Base-by-base conservation (phyloP, 2,329 filamentous ascomycete genomes). In the Fusarium globosum region DNA sequence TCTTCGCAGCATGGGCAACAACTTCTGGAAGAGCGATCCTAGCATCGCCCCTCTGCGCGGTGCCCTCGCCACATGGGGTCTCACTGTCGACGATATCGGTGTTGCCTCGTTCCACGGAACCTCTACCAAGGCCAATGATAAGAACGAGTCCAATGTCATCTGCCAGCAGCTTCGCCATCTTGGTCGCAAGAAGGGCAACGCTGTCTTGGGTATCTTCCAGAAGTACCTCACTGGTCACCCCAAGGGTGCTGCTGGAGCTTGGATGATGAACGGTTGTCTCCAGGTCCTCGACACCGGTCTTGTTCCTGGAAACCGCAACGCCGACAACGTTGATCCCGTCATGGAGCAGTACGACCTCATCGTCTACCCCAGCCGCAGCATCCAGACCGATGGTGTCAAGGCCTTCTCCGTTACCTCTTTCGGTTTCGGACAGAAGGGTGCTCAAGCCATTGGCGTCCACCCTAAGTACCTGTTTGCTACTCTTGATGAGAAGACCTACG, bases 321-420 rank as follows among this genome's bases (percentile, higher is more conserved):
- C 96, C 58, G 96, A 99, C 86, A 99, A 99, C 77, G 91, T 99
- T 62, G 96, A 99, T 82, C 91, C 95, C 81, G 88, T 95, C 77
- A 97, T 99, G 93, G 96, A 98, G 88, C 90, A 98, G 82, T 99
- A 96, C 78, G 96, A 99, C 82, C 93, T 97, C 86, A 97, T 99
- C 77, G 94, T 98, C 73, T 99, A 98, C 85, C 96, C 96, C 52
- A 97, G 93, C 85, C 93, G 94, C 79, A 93, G 91, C 83, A 95
- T 99, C 78, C 96, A 99, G 87, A 99, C 96, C 13, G 96, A 99
- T 79, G 96, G 96, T 73, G 89, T 99, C 88, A 99, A 98, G 86
- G 97, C 96, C 20, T 98, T 99, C 89, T 97, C 95, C 2, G 94
- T 99, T 73, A 99, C 97, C 12, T 99, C 97, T 1, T 99, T 99